phyloP scores from a whole-genome alignment of 257 asterid species.

The Thymus quinquecostatus region DNA sequence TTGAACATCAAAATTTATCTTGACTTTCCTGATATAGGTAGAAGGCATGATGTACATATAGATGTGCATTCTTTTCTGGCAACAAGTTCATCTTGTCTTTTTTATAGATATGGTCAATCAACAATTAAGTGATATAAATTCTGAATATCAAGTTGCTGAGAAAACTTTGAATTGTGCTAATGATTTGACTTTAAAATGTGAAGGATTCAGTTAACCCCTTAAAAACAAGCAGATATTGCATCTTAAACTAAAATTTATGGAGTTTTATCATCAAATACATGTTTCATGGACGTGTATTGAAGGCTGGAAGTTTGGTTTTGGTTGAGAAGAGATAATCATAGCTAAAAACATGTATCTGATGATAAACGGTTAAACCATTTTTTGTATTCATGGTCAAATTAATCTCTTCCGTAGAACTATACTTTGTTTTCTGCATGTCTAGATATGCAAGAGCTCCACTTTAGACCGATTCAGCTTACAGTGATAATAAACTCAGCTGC shows the following conservation, averaged over 20 bases:
- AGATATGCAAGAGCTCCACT: slow-evolving; percentile 10
- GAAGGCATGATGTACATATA: slow-evolving; percentile 8
- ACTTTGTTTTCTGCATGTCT: slow-evolving; percentile 11
- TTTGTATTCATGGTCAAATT: not conserved
- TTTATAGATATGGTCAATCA: not conserved
- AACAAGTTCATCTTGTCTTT: not conserved
- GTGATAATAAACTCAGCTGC: not conserved
- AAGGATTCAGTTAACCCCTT: slow-evolving; percentile 2
- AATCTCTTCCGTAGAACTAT: slow-evolving; percentile 9
- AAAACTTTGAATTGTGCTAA: not conserved
- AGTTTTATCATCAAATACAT: slow-evolving; percentile 1
- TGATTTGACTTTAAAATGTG: not conserved
- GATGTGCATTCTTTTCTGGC: slow-evolving; percentile 4
- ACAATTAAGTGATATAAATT: not conserved
- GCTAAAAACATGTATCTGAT: not conserved
- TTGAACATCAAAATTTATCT: not conserved
- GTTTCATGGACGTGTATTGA: slow-evolving; percentile 13
- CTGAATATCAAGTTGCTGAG: not conserved
- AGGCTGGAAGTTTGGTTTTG: slow-evolving; percentile 20
- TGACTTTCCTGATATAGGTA: not conserved
- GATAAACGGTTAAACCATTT: not conserved
- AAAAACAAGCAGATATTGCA: not conserved
- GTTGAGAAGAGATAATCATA: not conserved
- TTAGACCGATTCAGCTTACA: slow-evolving; percentile 3
- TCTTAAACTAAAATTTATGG: slow-evolving; percentile 4